Base-by-base conservation (phyloP, 768 basidiomycete species). In the Leccinum uliginosum region DNA sequence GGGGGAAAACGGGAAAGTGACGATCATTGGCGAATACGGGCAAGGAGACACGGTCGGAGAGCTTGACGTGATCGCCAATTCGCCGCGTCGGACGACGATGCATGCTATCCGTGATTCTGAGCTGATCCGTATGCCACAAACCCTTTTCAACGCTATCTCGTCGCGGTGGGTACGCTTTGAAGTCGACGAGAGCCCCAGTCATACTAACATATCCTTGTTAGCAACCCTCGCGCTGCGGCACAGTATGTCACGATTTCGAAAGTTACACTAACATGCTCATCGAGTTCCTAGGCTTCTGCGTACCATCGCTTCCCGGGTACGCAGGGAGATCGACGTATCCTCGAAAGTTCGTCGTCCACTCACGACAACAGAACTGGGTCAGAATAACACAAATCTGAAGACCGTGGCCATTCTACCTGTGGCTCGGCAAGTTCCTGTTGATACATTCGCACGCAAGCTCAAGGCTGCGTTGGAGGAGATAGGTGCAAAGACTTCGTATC, bases 31-130 rank as follows among this genome's bases (percentile, higher is more conserved):
- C 8, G 97, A 99, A 75, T 96, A 96, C 65, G 97, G 97, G 38
- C 95, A 98, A 72, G 95, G 94, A 10, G 96, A 98, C 66, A 91
- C 91, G 0, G 93, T 98, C 50, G 97, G 97, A 24, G 97, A 99
- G 72, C 79, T 99, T 12, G 97, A 98, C 69, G 97, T 97, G 52
- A 98, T 99, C 65, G 97, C 95, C 8, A 90, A 87, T 63, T 89
- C 87, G 17, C 82, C 83, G 3, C 83, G 97, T 56, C 82, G 88
- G 54, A 95, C 86, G 49, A 98, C 94, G 0, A 85, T 98, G 17
- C 96, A 98, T 73, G 97, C 97, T 7, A 98, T 99, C 61, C 92
- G 97, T 64, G 97, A 99, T 68, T 93, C 94, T 0, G 97, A 99
- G 70, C 80, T 99, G 12, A 96, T 96, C 27, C 79, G 96, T 27